Conservation (phyloP, 2,329 filamentous ascomycete species). For the Venturia carpophila region DNA sequence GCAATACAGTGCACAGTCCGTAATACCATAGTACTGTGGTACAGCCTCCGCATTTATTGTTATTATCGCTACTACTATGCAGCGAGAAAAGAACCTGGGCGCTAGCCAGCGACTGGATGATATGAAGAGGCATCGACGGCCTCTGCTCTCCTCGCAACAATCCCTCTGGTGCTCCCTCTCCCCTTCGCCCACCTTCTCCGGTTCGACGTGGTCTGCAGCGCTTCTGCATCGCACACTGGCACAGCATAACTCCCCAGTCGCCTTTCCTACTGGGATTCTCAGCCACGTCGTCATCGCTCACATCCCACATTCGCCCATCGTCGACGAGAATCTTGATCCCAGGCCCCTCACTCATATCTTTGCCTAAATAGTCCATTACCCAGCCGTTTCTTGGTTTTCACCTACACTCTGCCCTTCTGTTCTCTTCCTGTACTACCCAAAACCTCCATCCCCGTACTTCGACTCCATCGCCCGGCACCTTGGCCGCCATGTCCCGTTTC, state of each 20-base stretch:
- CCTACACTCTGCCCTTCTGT: neutral
- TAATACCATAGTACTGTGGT: no score
- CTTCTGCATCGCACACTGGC: no score
- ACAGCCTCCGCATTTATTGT: neutral
- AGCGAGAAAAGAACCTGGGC: neutral
- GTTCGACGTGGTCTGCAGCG: no score
- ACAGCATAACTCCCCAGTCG: neutral
- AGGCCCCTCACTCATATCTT: neutral
- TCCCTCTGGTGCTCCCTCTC: neutral
- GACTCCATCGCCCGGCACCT: neutral
- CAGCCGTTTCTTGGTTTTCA: neutral
- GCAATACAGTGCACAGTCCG: no score
- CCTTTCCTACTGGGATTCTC: neutral
- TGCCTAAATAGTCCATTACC: constrained; percentile 1
- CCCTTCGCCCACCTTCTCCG: neutral
- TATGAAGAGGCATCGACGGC: neutral
- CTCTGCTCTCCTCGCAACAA: neutral
- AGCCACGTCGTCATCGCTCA: constrained; percentile 9
- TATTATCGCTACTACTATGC: neutral
- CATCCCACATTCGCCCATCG: constrained; percentile 2
- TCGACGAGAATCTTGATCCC: neutral
- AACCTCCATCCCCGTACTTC: neutral
- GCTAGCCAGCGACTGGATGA: neutral
- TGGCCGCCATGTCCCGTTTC: constrained; percentile 16
- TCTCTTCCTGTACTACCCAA: neutral